Evolutionary conservation across 2,329 filamentous ascomycete genomes (phyloP).

Genomic region (Hypoxylon sp.): DNA sequence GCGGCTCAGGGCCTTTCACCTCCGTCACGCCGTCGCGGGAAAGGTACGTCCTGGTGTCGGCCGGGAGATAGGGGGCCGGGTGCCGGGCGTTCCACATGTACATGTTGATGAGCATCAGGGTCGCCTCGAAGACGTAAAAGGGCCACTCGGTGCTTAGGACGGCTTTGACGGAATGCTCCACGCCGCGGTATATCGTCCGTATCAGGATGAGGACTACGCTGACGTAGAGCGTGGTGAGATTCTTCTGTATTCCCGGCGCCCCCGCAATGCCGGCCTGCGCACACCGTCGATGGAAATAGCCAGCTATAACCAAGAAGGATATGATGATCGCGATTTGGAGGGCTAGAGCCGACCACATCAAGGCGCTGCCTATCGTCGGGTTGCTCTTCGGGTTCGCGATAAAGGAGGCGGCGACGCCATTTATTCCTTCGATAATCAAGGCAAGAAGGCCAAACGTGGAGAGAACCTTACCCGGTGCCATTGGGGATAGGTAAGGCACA

Average conservation of each 20-base stretch:
- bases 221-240: slow-evolving; percentile 52
- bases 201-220: slow-evolving; percentile 55
- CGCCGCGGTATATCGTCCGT: slow-evolving; percentile 58
- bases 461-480: slow-evolving; percentile 60
- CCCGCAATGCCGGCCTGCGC: slow-evolving; percentile 32
- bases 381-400: slow-evolving; percentile 22
- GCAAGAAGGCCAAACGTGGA: slow-evolving; percentile 60
- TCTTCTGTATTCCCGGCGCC: slow-evolving; percentile 53
- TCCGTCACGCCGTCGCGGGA: slow-evolving; percentile 55
- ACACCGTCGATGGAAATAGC: slow-evolving; percentile 7
- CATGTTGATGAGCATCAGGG: slow-evolving; percentile 56
- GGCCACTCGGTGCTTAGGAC: slow-evolving; percentile 59
- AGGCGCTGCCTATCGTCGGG: slow-evolving; percentile 6
- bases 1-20: slow-evolving; percentile 30
- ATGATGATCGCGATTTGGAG: slow-evolving; percentile 18
- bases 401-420: slow-evolving; percentile 49
- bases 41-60: slow-evolving; percentile 54
- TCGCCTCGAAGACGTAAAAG: slow-evolving; percentile 60
- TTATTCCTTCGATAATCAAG: slow-evolving; percentile 54
- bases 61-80: slow-evolving; percentile 56
- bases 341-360: slow-evolving; percentile 42
- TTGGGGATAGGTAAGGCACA: slow-evolving; percentile 68
- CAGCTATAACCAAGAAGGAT: slow-evolving; percentile 40
- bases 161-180: slow-evolving; percentile 58
- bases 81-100: slow-evolving; percentile 56